Conservation (phyloP, 768 basidiomycete species). For the Amanita polypyramis region DNA sequence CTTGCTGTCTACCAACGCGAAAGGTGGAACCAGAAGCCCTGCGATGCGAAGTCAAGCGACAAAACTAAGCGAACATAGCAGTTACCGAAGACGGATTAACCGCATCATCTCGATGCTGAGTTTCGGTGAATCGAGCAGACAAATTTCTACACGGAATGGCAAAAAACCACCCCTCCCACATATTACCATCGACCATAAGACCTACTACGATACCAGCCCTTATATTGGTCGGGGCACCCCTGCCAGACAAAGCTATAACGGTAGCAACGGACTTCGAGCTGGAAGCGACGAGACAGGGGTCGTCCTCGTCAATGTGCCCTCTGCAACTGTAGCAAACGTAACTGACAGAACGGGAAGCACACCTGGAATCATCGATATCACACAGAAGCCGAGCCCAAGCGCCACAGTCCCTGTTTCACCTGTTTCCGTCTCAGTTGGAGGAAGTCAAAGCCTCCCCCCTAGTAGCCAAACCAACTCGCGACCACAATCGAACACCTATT, state of each 20-base stretch:
- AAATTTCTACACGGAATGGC: background rate
- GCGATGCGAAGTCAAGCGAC: background rate
- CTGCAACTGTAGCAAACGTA: background rate
- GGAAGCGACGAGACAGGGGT: background rate
- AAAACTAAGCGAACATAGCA: background rate
- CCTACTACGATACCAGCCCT: background rate
- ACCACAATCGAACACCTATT: background rate
- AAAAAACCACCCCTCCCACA: background rate
- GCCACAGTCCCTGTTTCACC: constrained; percentile 5
- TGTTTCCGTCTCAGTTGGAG: background rate
- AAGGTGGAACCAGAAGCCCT: background rate
- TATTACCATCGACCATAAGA: background rate
- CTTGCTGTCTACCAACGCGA: background rate
- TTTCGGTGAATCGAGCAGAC: background rate
- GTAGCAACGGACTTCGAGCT: too few relatives aligned
- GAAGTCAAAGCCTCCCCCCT: background rate
- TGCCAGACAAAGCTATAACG: too few relatives aligned
- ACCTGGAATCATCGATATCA: background rate
- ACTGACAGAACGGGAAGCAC: background rate
- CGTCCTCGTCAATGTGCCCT: background rate
- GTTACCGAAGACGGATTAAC: background rate
- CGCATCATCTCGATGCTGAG: background rate
- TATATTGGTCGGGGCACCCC: background rate
- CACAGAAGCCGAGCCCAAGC: background rate
- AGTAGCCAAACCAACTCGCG: background rate